Evolutionary conservation across 1,284 basidiomycete species (phyloP).

Genomic region (Tilletia horrida): DNA sequence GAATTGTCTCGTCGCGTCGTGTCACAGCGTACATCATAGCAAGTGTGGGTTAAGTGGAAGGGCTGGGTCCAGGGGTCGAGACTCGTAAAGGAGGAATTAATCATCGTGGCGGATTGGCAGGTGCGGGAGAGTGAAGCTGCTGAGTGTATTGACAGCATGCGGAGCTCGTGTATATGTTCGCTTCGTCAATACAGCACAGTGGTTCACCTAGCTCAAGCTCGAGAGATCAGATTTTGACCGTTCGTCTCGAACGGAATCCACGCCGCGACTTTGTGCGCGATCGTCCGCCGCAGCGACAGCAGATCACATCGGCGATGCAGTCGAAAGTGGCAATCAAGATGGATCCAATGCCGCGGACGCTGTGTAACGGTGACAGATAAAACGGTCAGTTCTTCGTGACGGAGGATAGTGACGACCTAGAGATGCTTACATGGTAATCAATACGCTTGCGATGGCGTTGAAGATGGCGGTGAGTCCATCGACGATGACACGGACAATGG

Average conservation of each 20-base stretch:
- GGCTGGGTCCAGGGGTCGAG: neutral
- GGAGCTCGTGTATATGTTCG: too few species aligned
- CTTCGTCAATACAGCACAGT: too few species aligned
- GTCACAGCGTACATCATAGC: neutral
- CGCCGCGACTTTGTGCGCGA: conserved; percentile 2
- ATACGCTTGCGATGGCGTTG: conserved; percentile 32
- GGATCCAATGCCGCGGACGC: conserved; percentile 33
- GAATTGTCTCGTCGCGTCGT: neutral
- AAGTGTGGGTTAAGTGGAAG: conserved; percentile 2
- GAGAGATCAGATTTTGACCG: conserved; percentile 12
- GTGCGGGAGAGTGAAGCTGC: too few species aligned
- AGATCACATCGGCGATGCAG: conserved; percentile 43
- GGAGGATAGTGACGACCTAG: neutral
- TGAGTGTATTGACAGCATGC: too few species aligned
- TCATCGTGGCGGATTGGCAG: too few species aligned
- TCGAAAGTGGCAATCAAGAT: conserved; percentile 37
- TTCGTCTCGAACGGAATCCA: conserved; percentile 8
- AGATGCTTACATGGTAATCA: conserved; percentile 34
- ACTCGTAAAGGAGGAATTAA: neutral
- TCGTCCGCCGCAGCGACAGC: conserved; percentile 36
- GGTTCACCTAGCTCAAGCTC: neutral
- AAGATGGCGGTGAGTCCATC: conserved; percentile 35
- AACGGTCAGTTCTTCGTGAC: neutral
- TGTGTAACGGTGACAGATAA: conserved; percentile 18
- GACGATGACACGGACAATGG: conserved; percentile 36